phyloP scores from a whole-genome alignment of 768 basidiomycete species.

The Lanmaoa rubissima region DNA sequence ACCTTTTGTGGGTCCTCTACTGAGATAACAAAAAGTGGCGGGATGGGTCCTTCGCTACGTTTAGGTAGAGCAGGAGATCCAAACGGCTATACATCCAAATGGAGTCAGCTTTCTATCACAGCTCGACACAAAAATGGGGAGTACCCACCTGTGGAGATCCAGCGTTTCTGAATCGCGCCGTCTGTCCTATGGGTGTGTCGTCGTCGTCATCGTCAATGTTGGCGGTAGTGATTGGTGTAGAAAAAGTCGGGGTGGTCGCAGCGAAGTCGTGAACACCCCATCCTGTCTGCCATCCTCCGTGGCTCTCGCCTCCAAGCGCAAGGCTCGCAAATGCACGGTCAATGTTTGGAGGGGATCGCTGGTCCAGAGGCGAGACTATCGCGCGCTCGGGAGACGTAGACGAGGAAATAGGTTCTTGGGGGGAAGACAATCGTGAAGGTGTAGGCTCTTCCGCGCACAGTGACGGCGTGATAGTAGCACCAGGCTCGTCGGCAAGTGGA shows the following conservation, averaged over 20 bases:
- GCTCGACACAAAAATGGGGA: neutral
- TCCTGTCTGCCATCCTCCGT: slow-evolving; percentile 54
- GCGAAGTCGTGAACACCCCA: slow-evolving; percentile 37
- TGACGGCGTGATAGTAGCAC: slow-evolving; percentile 11
- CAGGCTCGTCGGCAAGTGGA: slow-evolving; percentile 32
- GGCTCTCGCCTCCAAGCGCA: slow-evolving; percentile 45
- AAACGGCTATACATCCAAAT: slow-evolving; percentile 10
- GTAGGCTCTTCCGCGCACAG: slow-evolving; percentile 14
- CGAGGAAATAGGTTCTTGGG: slow-evolving; percentile 13
- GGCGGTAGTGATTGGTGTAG: slow-evolving; percentile 24
- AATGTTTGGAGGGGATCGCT: slow-evolving; percentile 19
- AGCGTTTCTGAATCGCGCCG: slow-evolving; percentile 30
- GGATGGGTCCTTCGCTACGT: slow-evolving; percentile 45
- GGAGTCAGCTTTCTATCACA: neutral
- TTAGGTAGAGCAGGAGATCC: slow-evolving; percentile 14
- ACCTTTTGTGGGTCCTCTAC: slow-evolving; percentile 98
- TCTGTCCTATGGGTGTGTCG: slow-evolving; percentile 62
- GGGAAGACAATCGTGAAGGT: slow-evolving; percentile 5
- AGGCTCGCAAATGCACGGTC: slow-evolving; percentile 43
- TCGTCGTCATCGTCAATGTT: slow-evolving; percentile 57
- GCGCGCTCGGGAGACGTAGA: slow-evolving; percentile 26
- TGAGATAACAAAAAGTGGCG: slow-evolving; percentile 77
- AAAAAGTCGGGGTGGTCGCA: slow-evolving; percentile 15
- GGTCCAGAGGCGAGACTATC: slow-evolving; percentile 31
- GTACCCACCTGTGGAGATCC: slow-evolving; percentile 26